Conservation (phyloP, 768 basidiomycete species). For the Termitomyces bulborhizus region DNA sequence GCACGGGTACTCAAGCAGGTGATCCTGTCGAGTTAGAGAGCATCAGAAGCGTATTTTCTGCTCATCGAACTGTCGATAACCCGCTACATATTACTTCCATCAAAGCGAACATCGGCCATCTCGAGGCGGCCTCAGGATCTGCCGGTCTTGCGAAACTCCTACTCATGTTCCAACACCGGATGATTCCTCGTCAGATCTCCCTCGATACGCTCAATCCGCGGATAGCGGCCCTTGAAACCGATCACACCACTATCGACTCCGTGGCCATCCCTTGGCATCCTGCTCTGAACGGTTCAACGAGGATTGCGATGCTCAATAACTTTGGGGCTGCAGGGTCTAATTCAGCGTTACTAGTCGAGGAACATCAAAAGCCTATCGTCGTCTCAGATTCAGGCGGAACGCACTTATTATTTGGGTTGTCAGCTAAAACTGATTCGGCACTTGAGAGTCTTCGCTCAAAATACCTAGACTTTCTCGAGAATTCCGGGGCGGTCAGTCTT, state of each 20-base stretch:
- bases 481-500: constrained; percentile 22
- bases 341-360: constrained; percentile 54
- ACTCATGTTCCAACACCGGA: constrained; percentile 53
- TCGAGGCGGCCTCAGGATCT: constrained; percentile 71
- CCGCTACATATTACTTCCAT: constrained; percentile 62
- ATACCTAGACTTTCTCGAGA: constrained; percentile 44
- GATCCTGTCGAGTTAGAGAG: constrained; percentile 62
- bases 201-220: constrained; percentile 49
- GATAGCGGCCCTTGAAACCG: constrained; percentile 40
- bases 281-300: constrained; percentile 24
- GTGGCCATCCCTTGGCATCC: constrained; percentile 34
- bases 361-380: constrained; percentile 19
- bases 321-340: constrained; percentile 77
- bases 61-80: constrained; percentile 32
- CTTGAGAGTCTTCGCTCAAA: constrained; percentile 40
- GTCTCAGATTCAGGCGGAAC: neutral
- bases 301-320: constrained; percentile 62
- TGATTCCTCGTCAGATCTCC: constrained; percentile 58
- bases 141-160: constrained; percentile 67
- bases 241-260: constrained; percentile 45
- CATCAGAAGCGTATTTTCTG: constrained; percentile 48
- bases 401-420: constrained; percentile 50
- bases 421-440: constrained; percentile 47
- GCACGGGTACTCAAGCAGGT: constrained; percentile 68
- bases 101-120: constrained; percentile 71